Conservation (phyloP, 768 basidiomycete genomes). For the Leccinum pellstonianum region DNA sequence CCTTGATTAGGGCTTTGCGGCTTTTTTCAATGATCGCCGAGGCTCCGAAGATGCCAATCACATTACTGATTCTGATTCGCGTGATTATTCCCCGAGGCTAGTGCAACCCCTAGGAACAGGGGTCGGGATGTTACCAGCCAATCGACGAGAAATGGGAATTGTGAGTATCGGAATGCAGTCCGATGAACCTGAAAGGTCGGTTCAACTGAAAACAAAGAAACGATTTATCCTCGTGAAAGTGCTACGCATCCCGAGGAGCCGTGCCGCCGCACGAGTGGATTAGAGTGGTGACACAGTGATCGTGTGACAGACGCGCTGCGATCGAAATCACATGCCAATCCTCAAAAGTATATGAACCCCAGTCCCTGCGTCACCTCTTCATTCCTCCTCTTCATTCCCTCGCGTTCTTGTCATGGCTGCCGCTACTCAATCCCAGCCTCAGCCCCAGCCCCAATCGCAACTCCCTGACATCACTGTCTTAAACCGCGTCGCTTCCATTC, state of each 20-base stretch:
- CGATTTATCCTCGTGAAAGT: conserved; percentile 10
- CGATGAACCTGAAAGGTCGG: not conserved
- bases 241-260: not conserved
- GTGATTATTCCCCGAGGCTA: conserved; percentile 8
- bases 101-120: conserved; percentile 11
- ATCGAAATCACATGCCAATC: conserved; percentile 25
- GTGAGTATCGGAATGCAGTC: not conserved
- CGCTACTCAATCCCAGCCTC: conserved; percentile 26
- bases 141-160: not conserved
- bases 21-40: conserved; percentile 1
- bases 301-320: conserved; percentile 22
- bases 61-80: conserved; percentile 1
- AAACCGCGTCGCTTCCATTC: conserved; percentile 67
- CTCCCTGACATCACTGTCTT: conserved; percentile 61
- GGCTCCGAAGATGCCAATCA: conserved; percentile 10
- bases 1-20: not conserved
- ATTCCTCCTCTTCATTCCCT: conserved; percentile 4
- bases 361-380: conserved; percentile 14
- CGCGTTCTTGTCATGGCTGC: conserved; percentile 35
- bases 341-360: conserved; percentile 28
- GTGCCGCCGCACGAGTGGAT: not conserved
- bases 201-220: not conserved
- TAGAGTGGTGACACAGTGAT: conserved; percentile 13
- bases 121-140: not conserved
- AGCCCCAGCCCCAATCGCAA: conserved; percentile 18